These are phyloP conservation scores for Clausena lansium DNA, from an alignment of 345 rosid genomes.

Conservation along the genomic window DNA sequence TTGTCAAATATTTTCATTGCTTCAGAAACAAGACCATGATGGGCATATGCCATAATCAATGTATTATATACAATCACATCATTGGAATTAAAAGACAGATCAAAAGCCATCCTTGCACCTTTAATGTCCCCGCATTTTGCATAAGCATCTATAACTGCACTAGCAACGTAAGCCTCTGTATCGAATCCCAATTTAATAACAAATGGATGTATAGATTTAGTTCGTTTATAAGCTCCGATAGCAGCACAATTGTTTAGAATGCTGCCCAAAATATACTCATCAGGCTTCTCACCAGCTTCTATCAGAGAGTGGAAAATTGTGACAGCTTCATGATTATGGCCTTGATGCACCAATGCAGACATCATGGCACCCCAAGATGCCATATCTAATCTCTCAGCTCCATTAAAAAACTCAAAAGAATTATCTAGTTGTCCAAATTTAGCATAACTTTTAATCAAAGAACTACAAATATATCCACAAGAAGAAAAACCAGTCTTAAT, in stretches of 20 bases:
- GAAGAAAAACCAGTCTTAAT: conserved; percentile 30
- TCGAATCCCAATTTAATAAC: conserved; percentile 30
- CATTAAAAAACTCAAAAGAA: conserved; percentile 29
- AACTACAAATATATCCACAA: conserved; percentile 26
- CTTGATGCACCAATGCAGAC: conserved; percentile 30
- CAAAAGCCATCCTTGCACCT: conserved; percentile 32
- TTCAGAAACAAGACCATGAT: conserved; percentile 32
- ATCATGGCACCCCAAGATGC: conserved; percentile 32
- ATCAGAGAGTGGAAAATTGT: conserved; percentile 16
- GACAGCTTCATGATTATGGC: conserved; percentile 29
- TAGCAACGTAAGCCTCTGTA: conserved; percentile 21
- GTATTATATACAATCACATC: conserved; percentile 37
- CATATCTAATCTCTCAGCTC: conserved; percentile 25
- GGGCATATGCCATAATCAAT: conserved; percentile 46
- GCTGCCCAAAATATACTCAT: conserved; percentile 40
- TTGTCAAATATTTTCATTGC: conserved; percentile 34
- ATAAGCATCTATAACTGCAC: conserved; percentile 47
- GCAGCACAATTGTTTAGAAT: conserved; percentile 31
- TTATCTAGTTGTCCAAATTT: conserved; percentile 21
- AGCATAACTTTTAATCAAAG: conserved; percentile 29
- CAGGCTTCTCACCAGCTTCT: conserved; percentile 27
- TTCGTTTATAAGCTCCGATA: conserved; percentile 17
- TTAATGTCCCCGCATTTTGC: conserved; percentile 40
- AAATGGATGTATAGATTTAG: conserved; percentile 35
- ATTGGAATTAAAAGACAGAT: conserved; percentile 18